Evolutionary conservation across 129 eudicot genomes (phyloP), one percentile per base, ranked within the genome.

Genomic region (Calendula officinalis): DNA sequence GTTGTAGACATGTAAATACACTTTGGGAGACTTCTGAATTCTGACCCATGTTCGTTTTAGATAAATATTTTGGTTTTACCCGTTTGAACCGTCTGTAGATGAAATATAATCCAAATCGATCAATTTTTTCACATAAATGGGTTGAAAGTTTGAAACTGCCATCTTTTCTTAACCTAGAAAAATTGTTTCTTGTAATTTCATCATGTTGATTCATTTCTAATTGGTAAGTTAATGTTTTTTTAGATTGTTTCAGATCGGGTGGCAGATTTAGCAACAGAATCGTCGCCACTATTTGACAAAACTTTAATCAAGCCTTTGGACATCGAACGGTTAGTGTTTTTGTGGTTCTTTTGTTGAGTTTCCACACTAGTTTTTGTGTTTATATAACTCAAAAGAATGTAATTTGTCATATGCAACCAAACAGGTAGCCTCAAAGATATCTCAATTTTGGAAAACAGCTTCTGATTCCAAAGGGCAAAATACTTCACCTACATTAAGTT

Each of bases 201-300:
- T 64, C 60, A 55, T 32, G 36, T 64, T 45, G 17, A 17, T 8
- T 11, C 57, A 54, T 72, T 34, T 43, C 71, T 64, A n/a, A 73
- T 50, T 22, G 52, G 35, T 70, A 49, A 45, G 42, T 40, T 68
- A 62, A 66, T 69, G 55, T 66, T 68, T 43, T 53, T 73, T 76
- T 79, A 92, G 98, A 68, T 88, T 77, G 75, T 92, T 68, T 79
- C 95, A 42, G 85, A 88, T 17, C 70, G 75, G 38, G 96, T 83
- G 34, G 76, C 82, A 15, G 85, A 88, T 75, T 65, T 85, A 77
- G 87, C 84, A 51, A 79, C 64, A 10, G 70, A 72, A 68, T 75
- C 95, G 32, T 62, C 95, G 34, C 69, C 94, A 35, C 54, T 50
- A 9, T 92, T 84, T 77, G 86, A 84, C 64, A 58, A 54, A 72